These are phyloP conservation scores for Rhizopogon hawkerae DNA, from an alignment of 1,284 basidiomycete species.

Conservation along the genomic window DNA sequence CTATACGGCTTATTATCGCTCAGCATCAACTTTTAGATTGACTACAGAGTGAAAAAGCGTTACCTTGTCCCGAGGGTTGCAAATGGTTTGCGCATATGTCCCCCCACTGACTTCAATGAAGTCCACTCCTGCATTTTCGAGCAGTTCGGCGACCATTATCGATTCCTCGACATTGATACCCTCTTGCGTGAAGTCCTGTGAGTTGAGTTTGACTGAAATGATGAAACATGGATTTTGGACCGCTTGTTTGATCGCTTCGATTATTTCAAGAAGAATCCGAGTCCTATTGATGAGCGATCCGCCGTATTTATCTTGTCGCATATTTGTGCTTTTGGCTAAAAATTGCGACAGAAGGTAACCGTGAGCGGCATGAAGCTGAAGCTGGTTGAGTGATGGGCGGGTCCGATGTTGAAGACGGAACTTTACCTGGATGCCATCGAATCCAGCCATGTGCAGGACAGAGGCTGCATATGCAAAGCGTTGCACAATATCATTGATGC, in stretches of 20 bases:
- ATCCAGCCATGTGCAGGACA: slow-evolving; percentile 21
- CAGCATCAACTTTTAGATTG: neutral
- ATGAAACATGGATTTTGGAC: slow-evolving; percentile 30
- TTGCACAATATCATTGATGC: slow-evolving; percentile 23
- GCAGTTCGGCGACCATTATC: slow-evolving; percentile 31
- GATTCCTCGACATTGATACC: slow-evolving; percentile 33
- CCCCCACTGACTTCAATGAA: slow-evolving; percentile 43
- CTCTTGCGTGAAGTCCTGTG: slow-evolving; percentile 22
- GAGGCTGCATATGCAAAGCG: slow-evolving; percentile 24
- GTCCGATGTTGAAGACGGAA: neutral
- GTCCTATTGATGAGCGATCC: slow-evolving; percentile 40
- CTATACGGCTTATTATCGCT: slow-evolving; percentile 24
- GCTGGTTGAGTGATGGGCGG: neutral
- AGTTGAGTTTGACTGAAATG: slow-evolving; percentile 41
- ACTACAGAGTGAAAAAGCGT: slow-evolving; percentile 14
- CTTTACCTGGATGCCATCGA: slow-evolving; percentile 25
- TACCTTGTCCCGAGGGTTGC: slow-evolving; percentile 11
- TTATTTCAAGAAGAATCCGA: slow-evolving; percentile 30
- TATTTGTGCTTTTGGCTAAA: slow-evolving; percentile 37
- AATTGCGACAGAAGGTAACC: slow-evolving; percentile 35
- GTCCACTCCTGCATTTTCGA: slow-evolving; percentile 39
- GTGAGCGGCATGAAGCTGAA: slow-evolving; percentile 38
- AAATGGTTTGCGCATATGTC: slow-evolving; percentile 32
- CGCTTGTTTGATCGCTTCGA: slow-evolving; percentile 24
- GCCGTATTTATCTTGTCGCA: slow-evolving; percentile 45